Evolutionary conservation across 2,329 filamentous ascomycete species (phyloP).

Genomic region (Ophiostoma piceae): DNA sequence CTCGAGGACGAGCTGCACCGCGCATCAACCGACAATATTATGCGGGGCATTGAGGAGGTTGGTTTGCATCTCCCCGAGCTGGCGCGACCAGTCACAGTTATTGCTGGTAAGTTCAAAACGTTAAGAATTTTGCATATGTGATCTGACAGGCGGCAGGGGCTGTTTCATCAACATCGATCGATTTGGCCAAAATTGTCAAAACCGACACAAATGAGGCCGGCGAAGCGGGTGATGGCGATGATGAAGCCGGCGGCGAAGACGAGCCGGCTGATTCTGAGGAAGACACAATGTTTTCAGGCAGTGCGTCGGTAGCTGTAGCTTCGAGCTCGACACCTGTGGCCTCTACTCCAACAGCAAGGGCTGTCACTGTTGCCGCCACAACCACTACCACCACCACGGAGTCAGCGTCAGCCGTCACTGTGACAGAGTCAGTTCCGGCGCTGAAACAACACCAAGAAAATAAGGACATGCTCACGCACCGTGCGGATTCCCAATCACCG

Average conservation of each 20-base stretch:
- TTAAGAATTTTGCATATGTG: neutral
- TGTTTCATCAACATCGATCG: neutral
- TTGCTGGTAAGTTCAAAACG: neutral
- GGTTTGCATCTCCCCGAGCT: constrained; percentile 5
- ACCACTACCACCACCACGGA: neutral
- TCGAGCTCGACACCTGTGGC: neutral
- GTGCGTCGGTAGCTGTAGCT: neutral
- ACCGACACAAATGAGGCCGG: neutral
- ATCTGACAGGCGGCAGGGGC: neutral
- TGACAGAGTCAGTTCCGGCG: neutral
- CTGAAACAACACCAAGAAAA: neutral
- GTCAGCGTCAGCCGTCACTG: neutral
- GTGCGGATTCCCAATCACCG: neutral
- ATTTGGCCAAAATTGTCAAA: neutral
- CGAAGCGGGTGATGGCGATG: neutral
- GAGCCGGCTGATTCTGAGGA: neutral
- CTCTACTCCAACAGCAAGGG: neutral
- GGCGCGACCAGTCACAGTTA: neutral
- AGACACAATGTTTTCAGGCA: neutral
- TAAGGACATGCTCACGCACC: neutral
- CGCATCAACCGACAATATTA: constrained; percentile 4
- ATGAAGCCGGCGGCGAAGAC: neutral
- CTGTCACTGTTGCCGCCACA: neutral
- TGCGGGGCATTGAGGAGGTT: neutral
- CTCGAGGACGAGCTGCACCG: neutral